phyloP scores from a whole-genome alignment of 129 eudicot genomes.

The Daucus carota region DH1_v3.0 NC_030381.2:3000001-3000500 shows the following conservation, averaged over 20 bases:
- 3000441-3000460: conserved; percentile 57
- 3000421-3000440: conserved; percentile 42
- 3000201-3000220: conserved; percentile 76
- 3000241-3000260: conserved; percentile 52
- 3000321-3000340: conserved; percentile 86
- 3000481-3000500: conserved; percentile 61
- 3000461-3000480: conserved; percentile 53
- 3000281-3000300: conserved; percentile 82
- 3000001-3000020: no score
- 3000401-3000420: conserved; percentile 67
- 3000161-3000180: conserved; percentile 60
- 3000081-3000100: conserved; percentile 44
- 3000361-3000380: conserved; percentile 54
- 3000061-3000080: conserved; percentile 29
- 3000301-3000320: conserved; percentile 76
- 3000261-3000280: conserved; percentile 75
- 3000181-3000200: conserved; percentile 82
- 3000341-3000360: conserved; percentile 87
- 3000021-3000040: no score
- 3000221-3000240: conserved; percentile 56
- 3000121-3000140: background rate
- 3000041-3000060: no score
- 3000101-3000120: conserved; percentile 53
- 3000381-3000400: conserved; percentile 67
- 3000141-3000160: conserved; percentile 14